Conservation (phyloP, 129 eudicot genomes). For the Silybum marianum region DNA sequence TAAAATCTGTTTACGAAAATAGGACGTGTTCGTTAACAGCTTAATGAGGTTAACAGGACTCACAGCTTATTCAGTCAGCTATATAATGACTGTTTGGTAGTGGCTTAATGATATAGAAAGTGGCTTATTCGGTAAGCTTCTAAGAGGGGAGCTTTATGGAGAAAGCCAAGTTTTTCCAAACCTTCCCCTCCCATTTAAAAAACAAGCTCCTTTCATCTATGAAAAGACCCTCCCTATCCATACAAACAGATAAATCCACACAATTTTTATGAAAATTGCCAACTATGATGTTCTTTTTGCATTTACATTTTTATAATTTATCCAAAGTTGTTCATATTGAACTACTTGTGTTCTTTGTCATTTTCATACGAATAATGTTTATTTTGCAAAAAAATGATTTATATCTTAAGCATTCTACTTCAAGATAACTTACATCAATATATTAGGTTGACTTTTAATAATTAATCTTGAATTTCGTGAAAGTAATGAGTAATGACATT, state of each 20-base stretch:
- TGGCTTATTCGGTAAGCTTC: too few species aligned
- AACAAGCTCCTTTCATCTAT: too few species aligned
- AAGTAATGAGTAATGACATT: neutral
- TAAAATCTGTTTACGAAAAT: slow-evolving; percentile 53
- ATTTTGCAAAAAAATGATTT: slow-evolving; percentile 2
- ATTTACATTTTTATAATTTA: neutral
- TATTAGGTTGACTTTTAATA: neutral
- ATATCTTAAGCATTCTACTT: neutral
- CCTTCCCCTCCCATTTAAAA: too few species aligned
- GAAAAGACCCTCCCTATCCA: too few species aligned
- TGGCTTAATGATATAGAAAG: too few species aligned
- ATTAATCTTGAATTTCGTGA: neutral
- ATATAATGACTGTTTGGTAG: too few species aligned
- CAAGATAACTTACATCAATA: neutral
- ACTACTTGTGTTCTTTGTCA: neutral
- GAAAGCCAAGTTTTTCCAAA: too few species aligned
- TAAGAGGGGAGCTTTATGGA: too few species aligned
- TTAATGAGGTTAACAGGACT: too few species aligned
- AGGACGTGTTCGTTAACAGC: neutral
- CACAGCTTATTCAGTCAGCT: too few species aligned
- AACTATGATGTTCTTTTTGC: slow-evolving; percentile 11
- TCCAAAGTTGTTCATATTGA: neutral
- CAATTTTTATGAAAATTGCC: neutral
- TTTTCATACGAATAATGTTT: neutral
- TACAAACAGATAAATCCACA: too few species aligned